Percentiles rank a stretch among this genome's conserved stretches.
phyloP scores from a whole-genome alignment of 2,329 filamentous ascomycete genomes.

The Penicillium sp. region DNA sequence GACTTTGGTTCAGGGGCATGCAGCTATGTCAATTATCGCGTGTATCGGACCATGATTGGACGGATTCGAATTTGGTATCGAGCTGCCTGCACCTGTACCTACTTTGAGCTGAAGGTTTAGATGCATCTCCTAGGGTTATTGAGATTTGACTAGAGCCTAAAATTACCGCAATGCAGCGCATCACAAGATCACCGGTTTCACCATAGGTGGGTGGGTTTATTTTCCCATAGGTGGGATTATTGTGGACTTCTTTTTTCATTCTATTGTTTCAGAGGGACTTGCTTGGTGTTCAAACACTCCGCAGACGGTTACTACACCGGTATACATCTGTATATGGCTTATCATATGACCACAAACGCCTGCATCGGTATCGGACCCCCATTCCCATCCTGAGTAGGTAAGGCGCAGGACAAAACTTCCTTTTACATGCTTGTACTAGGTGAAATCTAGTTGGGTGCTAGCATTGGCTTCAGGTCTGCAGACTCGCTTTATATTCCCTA shows the following conservation, averaged over 20 bases:
- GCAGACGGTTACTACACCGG: not conserved
- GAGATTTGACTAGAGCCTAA: not conserved
- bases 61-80: not conserved
- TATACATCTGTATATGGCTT: not conserved
- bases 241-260: not conserved
- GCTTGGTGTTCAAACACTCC: not conserved
- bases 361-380: not conserved
- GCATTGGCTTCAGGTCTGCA: not conserved
- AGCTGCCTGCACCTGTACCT: not conserved
- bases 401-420: not conserved
- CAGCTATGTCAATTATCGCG: conserved; percentile 1
- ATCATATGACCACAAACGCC: not conserved
- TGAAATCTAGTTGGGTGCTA: not conserved
- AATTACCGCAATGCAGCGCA: not conserved
- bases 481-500: not conserved
- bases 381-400: not conserved
- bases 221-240: not conserved
- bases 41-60: not conserved
- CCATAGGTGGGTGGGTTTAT: not conserved
- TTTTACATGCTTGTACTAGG: not conserved
- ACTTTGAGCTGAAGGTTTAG: not conserved
- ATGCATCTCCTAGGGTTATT: not conserved
- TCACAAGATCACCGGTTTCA: not conserved
- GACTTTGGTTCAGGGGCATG: not conserved
- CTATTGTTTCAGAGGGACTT: not conserved